Evolutionary conservation across 169 alveolate species (phyloP), one percentile per base, ranked within the genome.

Genomic region (Plasmodium knowlesi): DNA sequence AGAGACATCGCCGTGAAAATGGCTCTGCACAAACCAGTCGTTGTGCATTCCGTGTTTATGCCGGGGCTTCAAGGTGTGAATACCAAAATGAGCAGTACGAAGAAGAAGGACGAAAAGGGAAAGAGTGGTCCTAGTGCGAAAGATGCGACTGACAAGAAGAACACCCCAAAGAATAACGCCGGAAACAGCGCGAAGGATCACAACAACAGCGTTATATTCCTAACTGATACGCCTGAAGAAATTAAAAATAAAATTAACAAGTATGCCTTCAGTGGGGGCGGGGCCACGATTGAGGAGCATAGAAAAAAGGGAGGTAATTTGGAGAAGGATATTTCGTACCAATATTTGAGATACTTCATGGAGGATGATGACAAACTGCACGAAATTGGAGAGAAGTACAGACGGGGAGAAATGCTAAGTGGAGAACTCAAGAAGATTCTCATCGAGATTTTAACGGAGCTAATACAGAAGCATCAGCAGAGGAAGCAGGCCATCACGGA

Each of bases 231-330:
- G 34, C 97, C 99, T 5, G 97, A 98, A 82, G 94, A 98, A 57
- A 98, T 99, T 71, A 98, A 96, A 94, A 98, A 92, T 54, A 99
- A 99, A 98, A 98, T 99, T 83, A 98, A 97, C 95, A 98, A 99
- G 86, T 98, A 98, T 86, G 99, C 99, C n/a, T 97, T 98, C 96
- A 97, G 99, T 83, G 99, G 99, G 37, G 99, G 99, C 5, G 97
- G 98, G 30, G 98, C 96, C 19, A 98, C 99, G 8, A 97, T 97
- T 10, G 98, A 98, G 86, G 99, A 98, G 93, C 99, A 99, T 67
- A 95, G 98, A 86, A 97, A 94, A 93, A 95, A 96, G 6, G 99
- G 99, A 41, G 99, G 99, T 28, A 97, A 99, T 88, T 96, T 99
- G 14, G 98, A 96, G 5, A 99, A 98, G 16, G 99, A 99, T 91